These are phyloP conservation scores for Phycomyces blakesleeanus DNA, from an alignment of 192 early-diverging fungal genomes.

Conservation along the genomic window DNA sequence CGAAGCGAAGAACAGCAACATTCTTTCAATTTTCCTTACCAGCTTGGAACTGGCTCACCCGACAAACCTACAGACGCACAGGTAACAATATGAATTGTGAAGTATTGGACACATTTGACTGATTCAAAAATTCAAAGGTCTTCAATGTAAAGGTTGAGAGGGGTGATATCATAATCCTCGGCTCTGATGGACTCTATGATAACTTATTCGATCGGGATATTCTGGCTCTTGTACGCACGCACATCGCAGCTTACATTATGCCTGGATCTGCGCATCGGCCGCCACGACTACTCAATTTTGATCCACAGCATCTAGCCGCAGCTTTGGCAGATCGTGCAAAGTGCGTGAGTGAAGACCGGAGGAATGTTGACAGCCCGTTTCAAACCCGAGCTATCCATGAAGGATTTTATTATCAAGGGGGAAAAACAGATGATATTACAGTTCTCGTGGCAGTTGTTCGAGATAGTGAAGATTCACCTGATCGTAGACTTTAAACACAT, in stretches of 20 bases:
- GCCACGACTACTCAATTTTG: slow-evolving; percentile 33
- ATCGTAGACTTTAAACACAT: slow-evolving; percentile 5
- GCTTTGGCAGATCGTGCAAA: slow-evolving; percentile 76
- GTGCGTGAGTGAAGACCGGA: slow-evolving; percentile 72
- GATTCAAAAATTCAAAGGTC: slow-evolving; percentile 6
- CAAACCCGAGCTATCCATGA: slow-evolving; percentile 90
- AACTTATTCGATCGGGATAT: slow-evolving; percentile 98
- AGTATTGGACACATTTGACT: not conserved
- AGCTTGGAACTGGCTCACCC: slow-evolving; percentile 72
- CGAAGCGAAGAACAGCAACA: slow-evolving; percentile 97
- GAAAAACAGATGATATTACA: slow-evolving; percentile 94
- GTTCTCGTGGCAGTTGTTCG: slow-evolving; percentile 83
- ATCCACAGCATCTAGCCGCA: slow-evolving; percentile 74
- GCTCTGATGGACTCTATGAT: slow-evolving; percentile 94
- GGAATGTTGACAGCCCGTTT: slow-evolving; percentile 79
- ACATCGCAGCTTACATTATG: slow-evolving; percentile 6
- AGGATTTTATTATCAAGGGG: slow-evolving; percentile 72
- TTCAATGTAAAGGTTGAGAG: slow-evolving; percentile 83
- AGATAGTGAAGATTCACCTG: slow-evolving; percentile 16
- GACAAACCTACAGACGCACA: slow-evolving; percentile 34
- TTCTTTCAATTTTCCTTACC: slow-evolving; percentile 97
- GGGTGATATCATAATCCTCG: slow-evolving; percentile 94
- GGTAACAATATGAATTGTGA: slow-evolving; percentile 8
- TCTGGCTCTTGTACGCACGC: slow-evolving; percentile 35
- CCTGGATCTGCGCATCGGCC: slow-evolving; percentile 14